These are phyloP conservation scores for Xerocomellus intermedius DNA, from an alignment of 768 basidiomycete species.

Conservation along the genomic window DNA sequence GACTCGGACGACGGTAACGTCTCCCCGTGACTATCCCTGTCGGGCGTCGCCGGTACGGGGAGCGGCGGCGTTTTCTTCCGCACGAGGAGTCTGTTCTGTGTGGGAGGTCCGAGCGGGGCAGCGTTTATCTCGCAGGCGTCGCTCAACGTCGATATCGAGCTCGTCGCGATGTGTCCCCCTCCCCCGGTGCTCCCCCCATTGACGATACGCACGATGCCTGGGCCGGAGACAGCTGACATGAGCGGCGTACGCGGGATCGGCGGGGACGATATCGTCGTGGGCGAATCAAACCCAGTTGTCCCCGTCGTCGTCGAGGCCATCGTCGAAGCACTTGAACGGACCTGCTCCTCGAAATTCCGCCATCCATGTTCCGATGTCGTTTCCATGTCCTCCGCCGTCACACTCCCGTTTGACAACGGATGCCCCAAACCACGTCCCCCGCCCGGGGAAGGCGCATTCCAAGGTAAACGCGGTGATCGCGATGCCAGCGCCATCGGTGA, in stretches of 20 bases:
- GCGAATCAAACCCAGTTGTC: conserved; percentile 35
- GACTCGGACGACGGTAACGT: neutral
- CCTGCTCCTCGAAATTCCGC: conserved; percentile 27
- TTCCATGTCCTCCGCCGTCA: conserved; percentile 25
- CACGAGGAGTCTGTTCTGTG: conserved; percentile 29
- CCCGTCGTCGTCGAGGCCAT: neutral
- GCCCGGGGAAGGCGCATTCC: conserved; percentile 42
- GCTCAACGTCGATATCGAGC: conserved; percentile 32
- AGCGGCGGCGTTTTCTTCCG: conserved; percentile 41
- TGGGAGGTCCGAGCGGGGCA: conserved; percentile 26
- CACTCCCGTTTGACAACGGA: conserved; percentile 16
- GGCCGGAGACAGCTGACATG: conserved; percentile 16
- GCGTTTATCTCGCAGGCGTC: conserved; percentile 22
- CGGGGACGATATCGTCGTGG: conserved; percentile 38
- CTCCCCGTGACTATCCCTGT: neutral
- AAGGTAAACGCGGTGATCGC: conserved; percentile 35
- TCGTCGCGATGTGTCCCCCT: conserved; percentile 24
- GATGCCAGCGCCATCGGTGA: conserved; percentile 70
- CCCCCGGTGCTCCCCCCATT: conserved; percentile 22
- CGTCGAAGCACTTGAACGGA: neutral
- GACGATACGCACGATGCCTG: conserved; percentile 25
- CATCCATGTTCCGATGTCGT: conserved; percentile 28
- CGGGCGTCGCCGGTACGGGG: conserved; percentile 1
- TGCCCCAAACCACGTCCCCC: conserved; percentile 28
- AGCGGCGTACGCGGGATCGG: conserved; percentile 41